Conservation (phyloP, 106 monocot genomes). For the Phalaenopsis aphrodite region DNA sequence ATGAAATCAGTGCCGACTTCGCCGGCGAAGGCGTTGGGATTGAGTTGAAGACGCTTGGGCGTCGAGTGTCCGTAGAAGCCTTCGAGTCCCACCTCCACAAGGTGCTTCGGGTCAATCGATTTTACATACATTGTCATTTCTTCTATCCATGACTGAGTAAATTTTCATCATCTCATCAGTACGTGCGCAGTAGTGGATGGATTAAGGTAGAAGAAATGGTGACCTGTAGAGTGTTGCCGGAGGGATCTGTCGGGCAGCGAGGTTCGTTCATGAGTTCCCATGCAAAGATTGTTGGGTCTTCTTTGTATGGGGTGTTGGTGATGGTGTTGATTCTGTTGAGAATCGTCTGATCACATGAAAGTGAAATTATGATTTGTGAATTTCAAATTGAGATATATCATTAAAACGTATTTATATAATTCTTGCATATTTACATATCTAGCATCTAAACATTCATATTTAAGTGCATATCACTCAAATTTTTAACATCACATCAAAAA, state of each 20-base stretch:
- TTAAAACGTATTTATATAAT: too few species aligned
- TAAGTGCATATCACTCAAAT: too few species aligned
- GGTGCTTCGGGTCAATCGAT: slow-evolving; percentile 47
- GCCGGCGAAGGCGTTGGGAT: slow-evolving; percentile 47
- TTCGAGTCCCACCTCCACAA: slow-evolving; percentile 38
- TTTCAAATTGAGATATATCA: too few species aligned
- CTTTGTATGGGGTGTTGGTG: slow-evolving; percentile 34
- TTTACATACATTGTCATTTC: slow-evolving; percentile 61
- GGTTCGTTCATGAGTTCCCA: slow-evolving; percentile 51
- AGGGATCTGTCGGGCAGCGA: slow-evolving; percentile 30
- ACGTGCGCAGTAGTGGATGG: too few species aligned
- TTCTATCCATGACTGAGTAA: slow-evolving; percentile 44
- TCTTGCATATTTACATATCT: too few species aligned
- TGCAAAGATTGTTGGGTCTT: slow-evolving; percentile 40
- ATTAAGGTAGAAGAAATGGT: not conserved
- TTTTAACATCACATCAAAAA: too few species aligned
- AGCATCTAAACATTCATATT: too few species aligned
- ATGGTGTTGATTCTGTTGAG: slow-evolving; percentile 31
- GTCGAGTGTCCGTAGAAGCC: slow-evolving; percentile 54
- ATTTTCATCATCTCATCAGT: too few species aligned
- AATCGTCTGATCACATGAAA: slow-evolving; percentile 9
- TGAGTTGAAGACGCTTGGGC: slow-evolving; percentile 22
- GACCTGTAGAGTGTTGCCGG: slow-evolving; percentile 34
- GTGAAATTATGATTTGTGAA: not conserved
- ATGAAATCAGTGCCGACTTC: slow-evolving; percentile 58